A percentile compares a stretch with the other conserved stretches of the same genome.
These are phyloP conservation scores for Verticillium tricorpus DNA, from an alignment of 2,329 filamentous ascomycete genomes.

Conservation along the genomic window DNA sequence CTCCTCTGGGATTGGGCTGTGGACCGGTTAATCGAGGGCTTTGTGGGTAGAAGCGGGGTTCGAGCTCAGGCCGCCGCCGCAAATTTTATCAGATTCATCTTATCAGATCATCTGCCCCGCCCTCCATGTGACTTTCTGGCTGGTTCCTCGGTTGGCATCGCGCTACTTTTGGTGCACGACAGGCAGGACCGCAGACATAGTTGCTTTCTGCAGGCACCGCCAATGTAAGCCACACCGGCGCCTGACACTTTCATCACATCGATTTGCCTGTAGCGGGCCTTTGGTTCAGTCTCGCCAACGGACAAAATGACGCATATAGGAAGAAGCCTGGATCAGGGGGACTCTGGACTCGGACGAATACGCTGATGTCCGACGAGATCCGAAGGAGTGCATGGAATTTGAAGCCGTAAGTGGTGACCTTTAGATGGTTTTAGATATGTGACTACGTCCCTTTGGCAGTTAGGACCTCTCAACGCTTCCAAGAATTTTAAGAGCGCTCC, in stretches of 20 bases:
- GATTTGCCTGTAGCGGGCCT: background rate
- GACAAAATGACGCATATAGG: background rate
- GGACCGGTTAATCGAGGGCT: background rate
- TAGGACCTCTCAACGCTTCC: too few relatives aligned
- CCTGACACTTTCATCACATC: background rate
- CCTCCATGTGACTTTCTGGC: background rate
- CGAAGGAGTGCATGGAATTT: background rate
- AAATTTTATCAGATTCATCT: slow-evolving; percentile 1
- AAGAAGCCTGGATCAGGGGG: background rate
- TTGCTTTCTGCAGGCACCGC: background rate
- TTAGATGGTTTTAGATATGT: too few relatives aligned
- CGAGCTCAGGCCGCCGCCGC: background rate
- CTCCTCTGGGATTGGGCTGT: background rate
- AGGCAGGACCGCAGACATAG: too few relatives aligned
- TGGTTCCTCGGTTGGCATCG: background rate
- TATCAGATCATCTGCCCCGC: background rate
- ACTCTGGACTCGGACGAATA: background rate
- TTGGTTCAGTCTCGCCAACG: background rate
- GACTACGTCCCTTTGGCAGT: too few relatives aligned
- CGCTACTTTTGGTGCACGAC: background rate
- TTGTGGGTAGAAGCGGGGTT: background rate
- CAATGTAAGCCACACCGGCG: background rate
- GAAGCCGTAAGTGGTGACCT: too few relatives aligned
- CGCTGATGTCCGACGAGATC: background rate
- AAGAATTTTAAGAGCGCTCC: too few relatives aligned